These are phyloP conservation scores for Mesotaenium endlicherianum DNA, from an alignment of 139 green algal species.

Conservation along the genomic window DNA sequence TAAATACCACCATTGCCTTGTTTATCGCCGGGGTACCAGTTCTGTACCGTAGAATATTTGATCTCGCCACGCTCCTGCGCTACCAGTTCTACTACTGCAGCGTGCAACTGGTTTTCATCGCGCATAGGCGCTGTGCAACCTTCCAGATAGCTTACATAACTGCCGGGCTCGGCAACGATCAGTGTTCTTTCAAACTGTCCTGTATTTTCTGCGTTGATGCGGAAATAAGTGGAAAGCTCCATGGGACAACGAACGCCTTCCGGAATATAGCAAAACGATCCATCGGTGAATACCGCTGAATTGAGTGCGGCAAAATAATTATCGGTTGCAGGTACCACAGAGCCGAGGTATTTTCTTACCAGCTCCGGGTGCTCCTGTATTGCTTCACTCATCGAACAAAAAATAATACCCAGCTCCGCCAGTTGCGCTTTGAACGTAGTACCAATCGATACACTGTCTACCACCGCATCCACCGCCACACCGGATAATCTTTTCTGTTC, in stretches of 20 bases:
- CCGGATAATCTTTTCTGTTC: conserved; percentile 96
- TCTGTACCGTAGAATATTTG: conserved; percentile 99
- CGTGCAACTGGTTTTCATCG: conserved; percentile 82
- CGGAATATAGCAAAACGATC: conserved; percentile 94
- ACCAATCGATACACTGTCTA: conserved; percentile 94
- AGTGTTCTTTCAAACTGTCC: conserved; percentile 98
- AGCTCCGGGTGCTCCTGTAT: conserved; percentile 91
- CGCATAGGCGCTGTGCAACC: conserved; percentile 50
- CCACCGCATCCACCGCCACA: conserved; percentile 94
- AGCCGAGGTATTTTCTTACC: conserved; percentile 71
- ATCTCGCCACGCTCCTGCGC: conserved; percentile 84
- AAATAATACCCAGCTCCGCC: conserved; percentile 88
- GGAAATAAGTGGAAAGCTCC: conserved; percentile 98
- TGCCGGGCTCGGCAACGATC: conserved; percentile 91
- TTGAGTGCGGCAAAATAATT: conserved; percentile 98
- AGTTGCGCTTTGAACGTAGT: conserved; percentile 96
- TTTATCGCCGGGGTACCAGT: conserved; percentile 95
- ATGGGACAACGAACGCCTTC: conserved; percentile 93
- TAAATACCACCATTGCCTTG: conserved; percentile 93
- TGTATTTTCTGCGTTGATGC: conserved; percentile 92
- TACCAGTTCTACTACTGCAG: conserved; percentile 95
- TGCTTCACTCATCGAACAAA: conserved; percentile 91
- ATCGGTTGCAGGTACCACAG: conserved; percentile 76
- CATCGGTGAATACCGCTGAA: conserved; percentile 90
- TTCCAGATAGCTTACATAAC: conserved; percentile 28